Evolutionary conservation across 352 stramenopile species (phyloP), one percentile per base, ranked within the genome.

Genomic region (Globisporangium uncinulatum): DNA sequence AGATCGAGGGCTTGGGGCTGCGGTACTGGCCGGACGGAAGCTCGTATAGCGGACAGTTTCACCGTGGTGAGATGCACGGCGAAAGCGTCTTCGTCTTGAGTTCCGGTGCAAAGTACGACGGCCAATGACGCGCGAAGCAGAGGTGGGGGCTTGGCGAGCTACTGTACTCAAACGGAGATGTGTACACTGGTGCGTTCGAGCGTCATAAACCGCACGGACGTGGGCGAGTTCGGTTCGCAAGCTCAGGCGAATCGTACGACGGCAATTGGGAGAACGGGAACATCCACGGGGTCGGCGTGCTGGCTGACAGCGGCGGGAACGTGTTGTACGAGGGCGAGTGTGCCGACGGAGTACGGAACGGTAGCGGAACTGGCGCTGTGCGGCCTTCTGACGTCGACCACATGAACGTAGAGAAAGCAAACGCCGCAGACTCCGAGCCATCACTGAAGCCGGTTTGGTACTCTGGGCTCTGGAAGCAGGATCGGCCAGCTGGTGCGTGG

Each of bases 1-100:
- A 89, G 54, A 89, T 89, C n/a, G 67, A 83, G 6, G 79, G 79
- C 31, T 54, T 73, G 15, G 76, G 79, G 0, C 50, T 89, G 13
- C 73, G 76, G 14, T 60, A 69, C 13, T 89, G 76, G 76, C 55
- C 74, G 1, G 63, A 87, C 36, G 76, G 79, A 6, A 70, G 71
- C 13, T 82, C 76, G 19, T 89, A 86, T 58, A 85, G 63, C 36
- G 79, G 79, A 7, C 68, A 78, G 24, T 87, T 89, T 53, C 60
- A 57, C 6, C 47, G 57, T 13, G 79, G 79, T 7, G 79, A 87
- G 48, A 70, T 76, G 49, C 63, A 89, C 36, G 79, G 76, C 5
- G 66, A 85, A 47, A 76, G 79, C 10, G 68, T 80, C 4, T 73
- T 65, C 42, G 59, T 89, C 21, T 64, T 65, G 8, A 2, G 54